A percentile compares a stretch with the other conserved stretches of the same genome.
These are phyloP conservation scores for Paraconiothyrium brasiliense DNA, from an alignment of 2,329 filamentous ascomycete genomes.

Conservation along the genomic window DNA sequence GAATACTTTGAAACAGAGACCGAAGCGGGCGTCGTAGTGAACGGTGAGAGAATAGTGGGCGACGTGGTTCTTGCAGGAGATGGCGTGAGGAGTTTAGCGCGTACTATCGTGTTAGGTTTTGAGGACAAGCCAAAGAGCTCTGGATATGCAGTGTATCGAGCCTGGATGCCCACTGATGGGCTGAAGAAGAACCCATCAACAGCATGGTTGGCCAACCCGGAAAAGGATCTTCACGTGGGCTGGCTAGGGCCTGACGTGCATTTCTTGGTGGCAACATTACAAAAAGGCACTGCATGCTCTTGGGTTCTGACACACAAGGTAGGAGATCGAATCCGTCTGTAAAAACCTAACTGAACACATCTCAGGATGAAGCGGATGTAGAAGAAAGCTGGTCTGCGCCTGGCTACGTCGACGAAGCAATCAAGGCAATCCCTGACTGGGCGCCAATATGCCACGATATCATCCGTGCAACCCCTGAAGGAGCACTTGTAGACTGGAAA, in stretches of 20 bases:
- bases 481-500: slow-evolving; percentile 59
- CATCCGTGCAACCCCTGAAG: slow-evolving; percentile 39
- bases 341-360: not conserved
- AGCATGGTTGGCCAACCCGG: slow-evolving; percentile 42
- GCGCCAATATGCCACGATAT: slow-evolving; percentile 33
- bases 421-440: slow-evolving; percentile 30
- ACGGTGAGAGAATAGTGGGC: slow-evolving; percentile 54
- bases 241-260: slow-evolving; percentile 44
- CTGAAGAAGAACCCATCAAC: slow-evolving; percentile 41
- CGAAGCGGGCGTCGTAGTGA: slow-evolving; percentile 61
- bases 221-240: slow-evolving; percentile 36
- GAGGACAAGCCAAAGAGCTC: slow-evolving; percentile 60
- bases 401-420: slow-evolving; percentile 32
- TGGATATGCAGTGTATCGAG: slow-evolving; percentile 62
- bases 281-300: slow-evolving; percentile 38
- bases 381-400: slow-evolving; percentile 38
- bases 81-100: slow-evolving; percentile 59
- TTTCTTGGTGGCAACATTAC: slow-evolving; percentile 42
- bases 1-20: slow-evolving; percentile 65
- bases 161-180: slow-evolving; percentile 46
- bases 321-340: not conserved
- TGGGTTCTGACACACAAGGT: slow-evolving; percentile 43
- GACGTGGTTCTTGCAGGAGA: slow-evolving; percentile 62
- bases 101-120: slow-evolving; percentile 61
- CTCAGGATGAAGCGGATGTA: slow-evolving; percentile 45